phyloP scores from a whole-genome alignment of 257 asterid genomes.

The Forsythia viridissima region DNA sequence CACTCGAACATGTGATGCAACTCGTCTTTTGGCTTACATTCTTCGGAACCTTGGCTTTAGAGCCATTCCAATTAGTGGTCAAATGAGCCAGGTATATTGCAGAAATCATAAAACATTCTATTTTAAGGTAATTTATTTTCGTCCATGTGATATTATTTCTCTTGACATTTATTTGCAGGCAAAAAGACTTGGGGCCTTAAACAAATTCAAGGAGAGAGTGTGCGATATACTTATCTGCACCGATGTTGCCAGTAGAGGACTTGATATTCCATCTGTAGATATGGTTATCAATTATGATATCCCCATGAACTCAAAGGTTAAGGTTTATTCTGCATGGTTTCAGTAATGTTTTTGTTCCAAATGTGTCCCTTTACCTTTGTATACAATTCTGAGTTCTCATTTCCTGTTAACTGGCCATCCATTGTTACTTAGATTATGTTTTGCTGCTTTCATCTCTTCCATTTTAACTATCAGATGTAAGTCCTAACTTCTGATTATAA shows the following conservation, averaged over 20 bases:
- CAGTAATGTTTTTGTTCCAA: not conserved
- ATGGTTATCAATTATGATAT: conserved; percentile 91
- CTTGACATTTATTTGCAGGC: conserved; percentile 41
- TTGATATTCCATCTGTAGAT: conserved; percentile 90
- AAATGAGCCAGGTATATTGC: conserved; percentile 75
- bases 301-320: conserved; percentile 88
- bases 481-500: too few species aligned
- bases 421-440: too few species aligned
- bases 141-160: not conserved
- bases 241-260: conserved; percentile 96
- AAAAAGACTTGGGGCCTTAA: conserved; percentile 83
- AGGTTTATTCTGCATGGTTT: not conserved
- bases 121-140: not conserved
- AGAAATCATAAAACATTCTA: conserved; percentile 4
- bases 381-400: too few species aligned
- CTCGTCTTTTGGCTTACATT: conserved; percentile 64
- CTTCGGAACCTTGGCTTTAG: conserved; percentile 80
- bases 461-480: too few species aligned
- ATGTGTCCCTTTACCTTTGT: too few species aligned
- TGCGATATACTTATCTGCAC: conserved; percentile 84
- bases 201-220: conserved; percentile 81
- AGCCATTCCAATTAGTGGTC: conserved; percentile 93
- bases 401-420: too few species aligned
- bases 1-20: conserved; percentile 82
- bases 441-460: too few species aligned